These are phyloP conservation scores for Plicaturopsis crispa DNA, from an alignment of 768 basidiomycete genomes.

Conservation along the genomic window DNA sequence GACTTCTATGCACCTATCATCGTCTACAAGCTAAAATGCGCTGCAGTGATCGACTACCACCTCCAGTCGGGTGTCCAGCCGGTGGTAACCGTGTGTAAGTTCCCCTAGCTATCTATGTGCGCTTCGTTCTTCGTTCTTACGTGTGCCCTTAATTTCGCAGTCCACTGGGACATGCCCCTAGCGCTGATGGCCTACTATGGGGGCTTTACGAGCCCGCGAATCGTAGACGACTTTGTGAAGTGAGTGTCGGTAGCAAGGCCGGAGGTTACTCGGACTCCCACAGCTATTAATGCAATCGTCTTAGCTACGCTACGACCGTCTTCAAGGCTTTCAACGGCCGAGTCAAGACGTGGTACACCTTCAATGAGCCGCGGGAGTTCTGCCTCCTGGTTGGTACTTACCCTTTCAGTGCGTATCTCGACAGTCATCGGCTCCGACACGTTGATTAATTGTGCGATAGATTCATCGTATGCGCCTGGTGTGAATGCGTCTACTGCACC, in stretches of 20 bases:
- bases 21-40: conserved; percentile 1
- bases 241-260: conserved; percentile 15
- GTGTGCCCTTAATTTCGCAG: too few species aligned
- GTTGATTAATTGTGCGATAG: conserved; percentile 14
- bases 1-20: background rate
- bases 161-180: conserved; percentile 44
- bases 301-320: conserved; percentile 41
- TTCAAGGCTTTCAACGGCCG: conserved; percentile 41
- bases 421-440: background rate
- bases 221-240: conserved; percentile 43
- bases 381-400: conserved; percentile 28
- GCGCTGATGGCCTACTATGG: conserved; percentile 41
- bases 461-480: conserved; percentile 30
- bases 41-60: conserved; percentile 37
- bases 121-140: background rate
- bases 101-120: background rate
- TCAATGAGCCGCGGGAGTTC: conserved; percentile 42
- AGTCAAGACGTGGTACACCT: conserved; percentile 46
- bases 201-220: conserved; percentile 35
- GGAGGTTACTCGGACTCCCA: too few species aligned
- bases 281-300: too few species aligned
- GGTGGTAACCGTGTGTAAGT: conserved; percentile 42
- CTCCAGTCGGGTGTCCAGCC: conserved; percentile 33
- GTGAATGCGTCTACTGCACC: conserved; percentile 36
- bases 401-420: conserved; percentile 30